Percentiles rank a stretch among this genome's conserved stretches.
Conservation (phyloP, 768 basidiomycete species). For the Agaricus sinodeliciosus region DNA sequence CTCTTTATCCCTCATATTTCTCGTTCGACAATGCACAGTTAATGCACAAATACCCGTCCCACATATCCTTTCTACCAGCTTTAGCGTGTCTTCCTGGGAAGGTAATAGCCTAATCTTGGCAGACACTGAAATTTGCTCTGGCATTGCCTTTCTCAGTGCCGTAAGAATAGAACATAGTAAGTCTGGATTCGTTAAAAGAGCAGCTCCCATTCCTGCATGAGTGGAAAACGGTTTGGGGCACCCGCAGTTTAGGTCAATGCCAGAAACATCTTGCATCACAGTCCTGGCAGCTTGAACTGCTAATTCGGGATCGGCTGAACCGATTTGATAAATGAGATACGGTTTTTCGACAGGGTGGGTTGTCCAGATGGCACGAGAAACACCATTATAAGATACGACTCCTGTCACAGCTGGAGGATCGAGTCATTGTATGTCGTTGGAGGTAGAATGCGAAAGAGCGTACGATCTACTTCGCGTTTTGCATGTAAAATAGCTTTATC, state of each 20-base stretch:
- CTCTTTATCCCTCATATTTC: constrained; percentile 83
- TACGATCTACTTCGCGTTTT: constrained; percentile 81
- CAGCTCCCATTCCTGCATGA: constrained; percentile 93
- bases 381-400: constrained; percentile 80
- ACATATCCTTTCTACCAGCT: constrained; percentile 83
- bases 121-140: constrained; percentile 77
- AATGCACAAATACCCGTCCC: constrained; percentile 83
- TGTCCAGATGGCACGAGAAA: constrained; percentile 80
- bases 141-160: constrained; percentile 66
- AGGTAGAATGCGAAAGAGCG: constrained; percentile 22
- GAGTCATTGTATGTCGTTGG: background rate
- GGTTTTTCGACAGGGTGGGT: constrained; percentile 94
- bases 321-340: constrained; percentile 93
- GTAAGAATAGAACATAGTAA: constrained; percentile 83
- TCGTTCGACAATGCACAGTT: constrained; percentile 93
- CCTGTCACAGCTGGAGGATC: constrained; percentile 66
- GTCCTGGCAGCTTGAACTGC: constrained; percentile 88
- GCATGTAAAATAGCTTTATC: constrained; percentile 93
- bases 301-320: constrained; percentile 81
- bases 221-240: constrained; percentile 97
- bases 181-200: constrained; percentile 87
- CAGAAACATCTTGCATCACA: constrained; percentile 85
- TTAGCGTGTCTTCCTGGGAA: constrained; percentile 80
- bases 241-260: constrained; percentile 95
- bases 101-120: constrained; percentile 91